Percentiles rank a stretch among this genome's conserved stretches.
Conservation (phyloP, 2,329 filamentous ascomycete species). For the Pseudogymnoascus sp. region DNA sequence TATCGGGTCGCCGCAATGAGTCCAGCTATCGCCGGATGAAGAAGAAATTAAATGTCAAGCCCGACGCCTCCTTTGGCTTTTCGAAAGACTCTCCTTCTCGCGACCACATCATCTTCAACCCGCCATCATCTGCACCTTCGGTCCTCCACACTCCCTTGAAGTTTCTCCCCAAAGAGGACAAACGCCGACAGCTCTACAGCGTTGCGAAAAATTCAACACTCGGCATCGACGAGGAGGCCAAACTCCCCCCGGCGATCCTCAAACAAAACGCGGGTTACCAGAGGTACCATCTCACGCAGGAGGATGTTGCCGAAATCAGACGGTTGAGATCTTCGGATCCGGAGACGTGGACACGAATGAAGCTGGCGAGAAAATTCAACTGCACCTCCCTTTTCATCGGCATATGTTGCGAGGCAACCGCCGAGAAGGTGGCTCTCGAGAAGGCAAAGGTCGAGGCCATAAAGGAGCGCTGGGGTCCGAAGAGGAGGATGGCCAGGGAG, state of each 20-base stretch:
- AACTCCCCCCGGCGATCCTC: constrained; percentile 22
- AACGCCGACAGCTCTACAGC: constrained; percentile 23
- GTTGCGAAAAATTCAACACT: constrained; percentile 18
- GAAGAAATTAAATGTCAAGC: constrained; percentile 41
- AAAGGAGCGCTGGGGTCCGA: constrained; percentile 50
- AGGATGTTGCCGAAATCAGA: constrained; percentile 53
- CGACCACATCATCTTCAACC: constrained; percentile 48
- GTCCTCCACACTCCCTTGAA: constrained; percentile 58
- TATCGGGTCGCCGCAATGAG: constrained; percentile 25
- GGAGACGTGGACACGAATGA: constrained; percentile 43
- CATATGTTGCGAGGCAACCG: constrained; percentile 44
- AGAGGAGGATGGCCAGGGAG: constrained; percentile 44
- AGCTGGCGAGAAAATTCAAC: constrained; percentile 45
- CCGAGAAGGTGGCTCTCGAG: constrained; percentile 41
- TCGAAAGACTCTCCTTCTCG: constrained; percentile 28
- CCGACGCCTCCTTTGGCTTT: constrained; percentile 50
- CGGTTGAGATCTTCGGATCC: constrained; percentile 46
- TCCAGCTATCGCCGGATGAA: constrained; percentile 28
- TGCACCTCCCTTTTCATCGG: constrained; percentile 50
- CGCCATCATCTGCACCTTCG: constrained; percentile 45
- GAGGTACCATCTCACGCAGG: constrained; percentile 42
- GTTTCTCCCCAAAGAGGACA: constrained; percentile 47
- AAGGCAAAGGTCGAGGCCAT: constrained; percentile 39
- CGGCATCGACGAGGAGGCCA: constrained; percentile 12
- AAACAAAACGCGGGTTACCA: constrained; percentile 18